Conservation (phyloP, 2,329 filamentous ascomycete species). For the Penicillium sp. region DNA sequence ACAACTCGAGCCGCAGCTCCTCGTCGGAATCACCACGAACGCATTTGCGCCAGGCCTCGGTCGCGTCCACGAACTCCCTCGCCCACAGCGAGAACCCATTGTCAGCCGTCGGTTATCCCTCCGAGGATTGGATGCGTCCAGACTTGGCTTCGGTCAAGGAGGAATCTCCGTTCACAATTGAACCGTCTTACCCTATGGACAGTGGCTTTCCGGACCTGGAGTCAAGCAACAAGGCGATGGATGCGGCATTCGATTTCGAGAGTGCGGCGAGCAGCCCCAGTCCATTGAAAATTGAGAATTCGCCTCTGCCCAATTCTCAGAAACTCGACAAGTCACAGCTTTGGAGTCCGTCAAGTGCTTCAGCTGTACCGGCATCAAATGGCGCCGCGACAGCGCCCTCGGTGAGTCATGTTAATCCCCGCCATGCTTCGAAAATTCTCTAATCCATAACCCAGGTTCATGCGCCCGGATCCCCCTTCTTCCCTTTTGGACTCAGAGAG, state of each 20-base stretch:
- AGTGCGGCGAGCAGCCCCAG: conserved; percentile 46
- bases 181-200: conserved; percentile 35
- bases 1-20: conserved; percentile 41
- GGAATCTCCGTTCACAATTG: conserved; percentile 39
- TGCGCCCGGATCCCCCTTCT: conserved; percentile 28
- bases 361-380: conserved; percentile 9
- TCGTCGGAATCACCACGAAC: conserved; percentile 41
- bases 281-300: conserved; percentile 32
- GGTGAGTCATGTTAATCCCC: conserved; percentile 22
- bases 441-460: conserved; percentile 21
- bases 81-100: conserved; percentile 35
- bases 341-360: conserved; percentile 24
- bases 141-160: conserved; percentile 36
- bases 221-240: conserved; percentile 45
- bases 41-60: conserved; percentile 39
- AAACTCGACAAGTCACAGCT: conserved; percentile 26
- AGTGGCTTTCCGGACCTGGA: conserved; percentile 38
- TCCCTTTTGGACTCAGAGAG: conserved; percentile 34
- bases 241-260: conserved; percentile 47
- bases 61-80: conserved; percentile 39
- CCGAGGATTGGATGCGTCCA: conserved; percentile 37
- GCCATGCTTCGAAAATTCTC: neutral
- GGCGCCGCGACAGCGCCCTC: conserved; percentile 20
- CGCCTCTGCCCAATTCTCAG: conserved; percentile 21
- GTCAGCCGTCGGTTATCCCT: conserved; percentile 33